Evolutionary conservation across 768 basidiomycete species (phyloP), one percentile per base, ranked within the genome.

Genomic region (Hypholoma sublateritium): DNA sequence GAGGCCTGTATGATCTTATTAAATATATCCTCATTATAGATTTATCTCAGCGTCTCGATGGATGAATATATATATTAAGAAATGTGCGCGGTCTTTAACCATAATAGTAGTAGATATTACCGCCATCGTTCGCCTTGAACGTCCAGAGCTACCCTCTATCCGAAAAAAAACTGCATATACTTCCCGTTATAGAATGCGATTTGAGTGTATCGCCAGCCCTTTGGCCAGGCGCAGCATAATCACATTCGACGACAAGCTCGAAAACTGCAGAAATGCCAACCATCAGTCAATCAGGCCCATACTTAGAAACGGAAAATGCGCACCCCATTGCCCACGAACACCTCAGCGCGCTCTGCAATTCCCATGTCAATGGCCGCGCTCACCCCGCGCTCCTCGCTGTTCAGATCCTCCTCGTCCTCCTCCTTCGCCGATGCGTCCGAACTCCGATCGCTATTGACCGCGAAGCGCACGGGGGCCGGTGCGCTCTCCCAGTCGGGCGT

Each of bases 251-350:
- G 73, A 71, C 35, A 81, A 50, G 55, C 79, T 81, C 53, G 81
- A 82, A 63, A 82, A 82, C 72, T 74, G 51, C 12, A 19, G 12
- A 67, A n/a, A 9, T 12, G 16, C 39, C 3, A 21, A 32, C 28
- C 28, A 4, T 49, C 22, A 35, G 43, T 11, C 8, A 25, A 28
- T 25, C 46, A 13, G 25, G 5, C 1, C 19, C 19, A 25, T 21
- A 21, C 13, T 3, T 3, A 28, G 2, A 21, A 13, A 12, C 22
- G 4, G 32, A n/a, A 53, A 50, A 48, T 14, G 76, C 81, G 63
- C 47, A 85, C 83, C 55, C 84, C 84, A 60, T 85, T 86, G 0
- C 84, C 85, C 6, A 86, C 69, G 63, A 85, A 86, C 41, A 84
- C 80, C 61, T 85, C 80, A 1, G 83, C 83, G 47, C 72, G 70